A percentile compares a stretch with the other conserved stretches of the same genome.
phyloP scores from a whole-genome alignment of 1,139 yeast genomes.

The Taphrina pruni region DNA sequence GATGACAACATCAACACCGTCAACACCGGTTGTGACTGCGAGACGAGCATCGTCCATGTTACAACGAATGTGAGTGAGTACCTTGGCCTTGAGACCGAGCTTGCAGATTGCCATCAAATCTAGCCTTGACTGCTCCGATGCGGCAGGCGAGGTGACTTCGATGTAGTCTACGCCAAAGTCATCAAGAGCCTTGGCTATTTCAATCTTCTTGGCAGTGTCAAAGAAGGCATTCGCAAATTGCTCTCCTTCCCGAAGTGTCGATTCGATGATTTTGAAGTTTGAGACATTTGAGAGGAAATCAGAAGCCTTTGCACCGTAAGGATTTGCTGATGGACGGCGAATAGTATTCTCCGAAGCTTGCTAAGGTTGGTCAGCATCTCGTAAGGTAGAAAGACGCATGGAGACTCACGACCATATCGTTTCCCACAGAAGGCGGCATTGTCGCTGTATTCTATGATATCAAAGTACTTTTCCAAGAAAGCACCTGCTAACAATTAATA shows the following conservation, averaged over 20 bases:
- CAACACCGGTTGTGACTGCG: constrained; percentile 98
- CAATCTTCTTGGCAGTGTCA: constrained; percentile 92
- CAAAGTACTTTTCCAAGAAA: background rate
- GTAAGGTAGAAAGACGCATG: background rate
- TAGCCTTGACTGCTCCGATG: constrained; percentile 86
- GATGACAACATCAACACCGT: constrained; percentile 97
- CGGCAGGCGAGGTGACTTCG: constrained; percentile 96
- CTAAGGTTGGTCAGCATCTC: constrained; percentile 11
- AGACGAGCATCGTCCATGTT: constrained; percentile 98
- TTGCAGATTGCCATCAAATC: constrained; percentile 99
- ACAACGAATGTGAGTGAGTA: constrained; percentile 66
- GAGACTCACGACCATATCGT: constrained; percentile 32
- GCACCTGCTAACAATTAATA: background rate
- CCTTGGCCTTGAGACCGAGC: constrained; percentile 93
- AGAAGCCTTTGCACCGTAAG: constrained; percentile 94
- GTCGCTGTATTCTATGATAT: background rate
- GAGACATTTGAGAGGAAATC: constrained; percentile 90
- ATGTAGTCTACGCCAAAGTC: constrained; percentile 98
- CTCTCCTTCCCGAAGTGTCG: constrained; percentile 97
- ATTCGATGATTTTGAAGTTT: constrained; percentile 89
- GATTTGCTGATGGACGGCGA: constrained; percentile 50
- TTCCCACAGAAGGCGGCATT: constrained; percentile 40
- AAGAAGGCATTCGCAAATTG: constrained; percentile 98
- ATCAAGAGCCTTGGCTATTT: constrained; percentile 95
- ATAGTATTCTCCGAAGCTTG: constrained; percentile 32